A percentile compares a stretch with the other conserved stretches of the same genome.
Evolutionary conservation across 148 eudicot genomes (phyloP).

Genomic region (Persicaria tinctoria): DNA sequence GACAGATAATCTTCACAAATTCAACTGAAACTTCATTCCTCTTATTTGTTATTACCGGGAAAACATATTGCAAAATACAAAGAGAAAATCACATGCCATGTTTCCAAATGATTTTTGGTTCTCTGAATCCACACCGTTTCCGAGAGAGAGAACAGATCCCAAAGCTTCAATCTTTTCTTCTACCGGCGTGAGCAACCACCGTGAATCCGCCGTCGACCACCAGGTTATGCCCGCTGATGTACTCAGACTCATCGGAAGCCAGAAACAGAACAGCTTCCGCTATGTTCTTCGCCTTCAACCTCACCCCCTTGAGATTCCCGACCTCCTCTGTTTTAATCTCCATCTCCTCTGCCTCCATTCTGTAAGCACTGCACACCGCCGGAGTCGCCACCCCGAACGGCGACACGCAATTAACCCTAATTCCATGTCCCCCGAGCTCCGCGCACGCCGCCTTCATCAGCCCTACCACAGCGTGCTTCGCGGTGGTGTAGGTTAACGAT

Average conservation of each 20-base stretch:
- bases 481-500: conserved; percentile 44
- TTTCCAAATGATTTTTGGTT: neutral
- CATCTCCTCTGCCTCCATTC: conserved; percentile 28
- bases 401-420: conserved; percentile 62
- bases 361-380: conserved; percentile 37
- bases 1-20: neutral
- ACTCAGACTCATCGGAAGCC: conserved; percentile 78
- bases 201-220: conserved; percentile 75
- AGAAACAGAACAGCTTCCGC: conserved; percentile 78
- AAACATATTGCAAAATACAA: neutral
- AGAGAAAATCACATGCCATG: neutral
- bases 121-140: too few relatives aligned
- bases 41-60: neutral
- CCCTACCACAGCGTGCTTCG: conserved; percentile 74
- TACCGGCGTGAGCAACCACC: conserved; percentile 21
- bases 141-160: neutral
- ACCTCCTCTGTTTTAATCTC: conserved; percentile 26
- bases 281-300: conserved; percentile 50
- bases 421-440: conserved; percentile 71
- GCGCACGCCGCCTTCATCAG: conserved; percentile 48
- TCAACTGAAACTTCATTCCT: neutral
- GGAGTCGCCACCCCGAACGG: conserved; percentile 86
- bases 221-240: conserved; percentile 66
- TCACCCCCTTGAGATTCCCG: conserved; percentile 53
- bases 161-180: neutral